phyloP scores from a whole-genome alignment of 331 rosid genomes.

The Rosa hybrid region DNA sequence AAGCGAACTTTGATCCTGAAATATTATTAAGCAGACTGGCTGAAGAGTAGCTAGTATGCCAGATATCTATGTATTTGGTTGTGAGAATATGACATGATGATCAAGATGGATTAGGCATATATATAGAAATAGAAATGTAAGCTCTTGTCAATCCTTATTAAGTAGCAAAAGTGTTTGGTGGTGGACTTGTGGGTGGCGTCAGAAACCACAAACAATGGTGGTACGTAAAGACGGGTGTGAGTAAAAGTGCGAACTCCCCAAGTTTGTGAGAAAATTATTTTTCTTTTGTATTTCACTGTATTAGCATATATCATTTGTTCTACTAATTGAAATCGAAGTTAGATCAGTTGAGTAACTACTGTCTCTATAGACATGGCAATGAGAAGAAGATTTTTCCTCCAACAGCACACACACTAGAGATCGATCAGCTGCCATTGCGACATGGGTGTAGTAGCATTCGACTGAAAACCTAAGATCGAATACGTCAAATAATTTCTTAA shows the following conservation, averaged over 20 bases:
- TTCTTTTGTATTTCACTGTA: background rate
- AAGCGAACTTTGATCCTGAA: background rate
- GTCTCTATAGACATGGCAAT: background rate
- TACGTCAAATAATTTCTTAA: background rate
- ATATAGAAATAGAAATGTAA: background rate
- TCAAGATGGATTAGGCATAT: background rate
- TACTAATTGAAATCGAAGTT: background rate
- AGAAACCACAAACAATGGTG: slow-evolving; percentile 13
- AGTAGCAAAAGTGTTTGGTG: background rate
- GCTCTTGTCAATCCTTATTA: background rate
- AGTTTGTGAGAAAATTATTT: slow-evolving; percentile 13
- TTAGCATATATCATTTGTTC: background rate
- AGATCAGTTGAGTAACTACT: background rate
- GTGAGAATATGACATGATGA: background rate
- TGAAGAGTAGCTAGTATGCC: background rate
- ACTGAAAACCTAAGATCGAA: background rate
- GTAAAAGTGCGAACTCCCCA: slow-evolving; percentile 1
- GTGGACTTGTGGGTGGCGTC: slow-evolving; percentile 20
- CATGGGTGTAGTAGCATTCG: background rate
- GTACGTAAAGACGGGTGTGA: slow-evolving; percentile 27
- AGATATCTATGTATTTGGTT: background rate
- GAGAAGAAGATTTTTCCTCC: background rate
- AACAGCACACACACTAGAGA: background rate
- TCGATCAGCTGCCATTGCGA: background rate
- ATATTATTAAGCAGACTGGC: background rate